Evolutionary conservation across 2,329 filamentous ascomycete genomes (phyloP).

Genomic region (Lomentospora prolificans): DNA sequence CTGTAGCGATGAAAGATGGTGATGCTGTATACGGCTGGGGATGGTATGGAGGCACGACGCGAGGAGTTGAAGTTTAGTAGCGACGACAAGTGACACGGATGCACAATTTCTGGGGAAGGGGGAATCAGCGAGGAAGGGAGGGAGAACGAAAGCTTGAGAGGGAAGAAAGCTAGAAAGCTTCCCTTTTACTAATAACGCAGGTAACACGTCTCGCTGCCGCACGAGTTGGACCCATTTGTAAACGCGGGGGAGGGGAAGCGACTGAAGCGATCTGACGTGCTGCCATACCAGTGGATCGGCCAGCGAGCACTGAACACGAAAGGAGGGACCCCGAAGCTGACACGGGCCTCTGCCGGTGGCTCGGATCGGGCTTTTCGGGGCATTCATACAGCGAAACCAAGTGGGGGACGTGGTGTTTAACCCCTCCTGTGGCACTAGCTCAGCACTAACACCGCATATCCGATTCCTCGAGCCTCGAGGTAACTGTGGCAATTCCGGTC

Average conservation of each 20-base stretch:
- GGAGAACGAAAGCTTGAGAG: not conserved
- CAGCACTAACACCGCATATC: not conserved
- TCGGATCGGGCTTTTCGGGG: constrained; percentile 2
- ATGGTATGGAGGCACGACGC: too few relatives aligned
- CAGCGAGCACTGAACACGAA: not conserved
- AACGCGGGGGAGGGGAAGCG: not conserved
- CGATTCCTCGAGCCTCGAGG: too few relatives aligned
- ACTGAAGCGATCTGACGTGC: not conserved
- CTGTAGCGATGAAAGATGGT: too few relatives aligned
- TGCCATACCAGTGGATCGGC: not conserved
- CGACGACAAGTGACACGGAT: too few relatives aligned
- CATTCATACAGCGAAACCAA: constrained; percentile 1
- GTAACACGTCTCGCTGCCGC: too few relatives aligned
- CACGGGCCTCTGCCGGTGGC: not conserved
- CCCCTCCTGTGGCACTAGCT: not conserved
- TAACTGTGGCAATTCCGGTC: too few relatives aligned
- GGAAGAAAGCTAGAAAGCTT: too few relatives aligned
- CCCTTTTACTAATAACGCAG: too few relatives aligned
- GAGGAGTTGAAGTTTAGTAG: not conserved
- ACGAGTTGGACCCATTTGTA: not conserved
- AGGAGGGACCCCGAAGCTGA: not conserved
- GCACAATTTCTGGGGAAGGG: too few relatives aligned
- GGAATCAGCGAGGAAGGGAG: not conserved
- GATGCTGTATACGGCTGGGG: not conserved
- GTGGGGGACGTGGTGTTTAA: not conserved